Evolutionary conservation across 1,284 basidiomycete genomes (phyloP), one percentile per base, ranked within the genome.

Genomic region (Hemileia vastatrix): DNA sequence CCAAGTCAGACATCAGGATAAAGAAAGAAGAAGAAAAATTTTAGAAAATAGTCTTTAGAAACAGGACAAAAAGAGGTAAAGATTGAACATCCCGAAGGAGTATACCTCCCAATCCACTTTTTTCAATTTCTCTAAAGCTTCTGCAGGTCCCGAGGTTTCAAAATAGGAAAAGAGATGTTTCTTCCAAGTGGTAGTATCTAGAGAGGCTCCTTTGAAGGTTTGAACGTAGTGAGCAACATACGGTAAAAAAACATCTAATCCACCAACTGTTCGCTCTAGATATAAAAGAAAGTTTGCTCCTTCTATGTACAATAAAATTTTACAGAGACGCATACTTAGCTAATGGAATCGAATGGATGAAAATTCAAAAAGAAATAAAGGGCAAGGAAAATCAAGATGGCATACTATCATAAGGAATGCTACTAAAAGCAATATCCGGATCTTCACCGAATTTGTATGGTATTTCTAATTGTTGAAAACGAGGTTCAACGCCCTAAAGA

Each of bases 101-200:
- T 82, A 66, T 66, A 85, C 89, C 72, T 91, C 78, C 84, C 86
- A 93, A 71, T 92, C 84, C 45, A 95, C 81, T 55, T 78, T 80
- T 67, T 87, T 81, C 40, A 97, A 81, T 32, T 82, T 81, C 66
- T 84, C 81, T 60, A 86, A 77, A 71, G 88, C 85, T 67, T 85
- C 81, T 23, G 82, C 82, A 71, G 86, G 77, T 67, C 80, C 78
- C 67, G 78, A 68, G 43, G 66, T 71, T 49, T 69, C 78, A 77
- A 84, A 97, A 76, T 86, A 94, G n/a, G 74, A 77, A 70, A 86
- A 89, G 19, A 98, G 79, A 73, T 97, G 90, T 3, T 80, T 78
- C 71, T 88, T 86, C 91, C 92, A 97, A 70, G 94, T 83, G 43
- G 84, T 79, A 0, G 91, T 95, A 13, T 86, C 87, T 74, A 97